Evolutionary conservation across 495 filamentous ascomycete species (phyloP).

Genomic region (Oleoguttula mirabilis): DNA sequence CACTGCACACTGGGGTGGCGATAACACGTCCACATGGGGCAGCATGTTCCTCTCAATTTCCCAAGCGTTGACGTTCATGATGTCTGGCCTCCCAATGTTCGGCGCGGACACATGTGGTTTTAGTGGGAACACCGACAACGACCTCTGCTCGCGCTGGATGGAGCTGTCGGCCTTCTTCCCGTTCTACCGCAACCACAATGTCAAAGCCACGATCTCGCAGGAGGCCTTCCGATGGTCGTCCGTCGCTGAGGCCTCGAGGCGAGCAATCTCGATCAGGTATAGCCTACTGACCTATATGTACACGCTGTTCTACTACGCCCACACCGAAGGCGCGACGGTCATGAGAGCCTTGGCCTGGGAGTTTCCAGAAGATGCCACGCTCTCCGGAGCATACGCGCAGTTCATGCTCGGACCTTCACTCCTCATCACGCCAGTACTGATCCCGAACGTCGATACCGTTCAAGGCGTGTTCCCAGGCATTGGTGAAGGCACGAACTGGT

Average conservation of each 20-base stretch:
- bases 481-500: constrained; percentile 53
- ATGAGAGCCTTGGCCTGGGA: constrained; percentile 79
- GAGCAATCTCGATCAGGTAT: constrained; percentile 66
- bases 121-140: constrained; percentile 51
- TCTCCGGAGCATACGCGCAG: constrained; percentile 57
- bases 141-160: constrained; percentile 82
- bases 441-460: constrained; percentile 50
- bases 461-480: constrained; percentile 70
- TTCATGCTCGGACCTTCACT: constrained; percentile 65
- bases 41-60: constrained; percentile 29
- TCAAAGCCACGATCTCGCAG: constrained; percentile 47
- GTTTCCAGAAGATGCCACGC: constrained; percentile 61
- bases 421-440: constrained; percentile 62
- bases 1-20: constrained; percentile 65
- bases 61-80: constrained; percentile 63
- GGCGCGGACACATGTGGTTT: constrained; percentile 73
- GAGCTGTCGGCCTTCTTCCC: constrained; percentile 75
- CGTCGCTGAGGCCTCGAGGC: constrained; percentile 52
- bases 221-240: constrained; percentile 67
- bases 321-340: constrained; percentile 56
- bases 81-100: constrained; percentile 81
- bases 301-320: constrained; percentile 61
- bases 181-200: constrained; percentile 81
- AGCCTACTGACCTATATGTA: constrained; percentile 68
- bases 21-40: constrained; percentile 42